phyloP scores from a whole-genome alignment of 1,284 basidiomycete species.

The Tremellales sp. region DNA sequence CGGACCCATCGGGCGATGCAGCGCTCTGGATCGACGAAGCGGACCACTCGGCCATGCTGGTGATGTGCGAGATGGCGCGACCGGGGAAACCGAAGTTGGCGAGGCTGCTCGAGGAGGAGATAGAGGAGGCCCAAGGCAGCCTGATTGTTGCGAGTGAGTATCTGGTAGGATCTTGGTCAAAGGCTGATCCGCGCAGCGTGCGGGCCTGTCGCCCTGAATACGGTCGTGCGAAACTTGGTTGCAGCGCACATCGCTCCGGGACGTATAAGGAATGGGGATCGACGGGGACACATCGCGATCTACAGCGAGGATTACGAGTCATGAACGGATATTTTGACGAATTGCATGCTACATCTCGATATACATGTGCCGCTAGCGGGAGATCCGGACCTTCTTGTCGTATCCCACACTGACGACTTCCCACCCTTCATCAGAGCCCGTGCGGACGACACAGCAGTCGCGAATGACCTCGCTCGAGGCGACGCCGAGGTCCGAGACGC shows the following conservation, averaged over 20 bases:
- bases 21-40: conserved; percentile 58
- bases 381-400: conserved; percentile 37
- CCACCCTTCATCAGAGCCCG: conserved; percentile 21
- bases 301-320: conserved; percentile 68
- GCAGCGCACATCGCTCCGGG: conserved; percentile 60
- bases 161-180: not conserved
- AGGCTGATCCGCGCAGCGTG: conserved; percentile 54
- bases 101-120: conserved; percentile 64
- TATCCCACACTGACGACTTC: conserved; percentile 46
- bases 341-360: not conserved
- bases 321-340: conserved; percentile 9
- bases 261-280: conserved; percentile 59
- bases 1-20: conserved; percentile 29
- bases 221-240: conserved; percentile 65
- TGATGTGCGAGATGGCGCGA: conserved; percentile 65
- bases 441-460: conserved; percentile 26
- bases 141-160: conserved; percentile 66
- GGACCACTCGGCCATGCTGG: conserved; percentile 64
- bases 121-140: conserved; percentile 56
- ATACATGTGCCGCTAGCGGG: conserved; percentile 10
- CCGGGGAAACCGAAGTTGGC: conserved; percentile 71
- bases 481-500: conserved; percentile 19
- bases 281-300: conserved; percentile 59
- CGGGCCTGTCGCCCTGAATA: conserved; percentile 68
- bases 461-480: conserved; percentile 40